Evolutionary conservation across 306 rosid species (phyloP), one percentile per base, ranked within the genome.

Genomic region (Fagus sylvatica): DNA sequence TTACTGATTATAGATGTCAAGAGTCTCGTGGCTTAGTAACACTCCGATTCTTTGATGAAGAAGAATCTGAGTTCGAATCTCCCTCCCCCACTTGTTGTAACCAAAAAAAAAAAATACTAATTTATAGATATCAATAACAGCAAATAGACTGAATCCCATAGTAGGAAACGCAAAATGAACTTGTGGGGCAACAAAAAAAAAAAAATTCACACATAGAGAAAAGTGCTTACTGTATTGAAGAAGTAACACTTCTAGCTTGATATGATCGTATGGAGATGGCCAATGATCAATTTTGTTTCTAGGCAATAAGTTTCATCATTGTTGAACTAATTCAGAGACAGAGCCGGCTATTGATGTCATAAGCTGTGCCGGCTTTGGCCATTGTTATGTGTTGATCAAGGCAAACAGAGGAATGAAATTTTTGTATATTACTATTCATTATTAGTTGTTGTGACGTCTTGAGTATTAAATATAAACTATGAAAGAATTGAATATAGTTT

Each of bases 321-420:
- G 10, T 70, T 62, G 55, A 57, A 40, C 19, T 41, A 74, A 49
- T 53, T 70, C 53, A 17, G 66, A 66, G 46, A 19, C 12, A 56
- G 43, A 53, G 79, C 72, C 65, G 79, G 78, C 78, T 57, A 55
- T 71, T 65, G 37, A 83, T 76, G 78, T 77, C 79, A 78, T 43
- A 19, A 75, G 85, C 77, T 69, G 4, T 78, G 92, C 92, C 88
- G 90, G 93, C 92, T 69, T 51, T 61, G 71, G 77, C 22, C 83
- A 69, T 74, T 67, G 70, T 62, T 65, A 64, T 42, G 74, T 22
- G 73, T 79, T 84, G 89, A 84, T 71, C 78, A 64, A 79, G 81
- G 87, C 88, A 79, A 79, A 72, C 81, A 79, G 82, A 62, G 78
- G 89, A 74, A 89, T 81, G 64, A 79, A 84, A 77, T 74, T 55